Evolutionary conservation across 202 grass and related monocot genomes (phyloP).

Genomic region (Hordeum pubiflorum): DNA sequence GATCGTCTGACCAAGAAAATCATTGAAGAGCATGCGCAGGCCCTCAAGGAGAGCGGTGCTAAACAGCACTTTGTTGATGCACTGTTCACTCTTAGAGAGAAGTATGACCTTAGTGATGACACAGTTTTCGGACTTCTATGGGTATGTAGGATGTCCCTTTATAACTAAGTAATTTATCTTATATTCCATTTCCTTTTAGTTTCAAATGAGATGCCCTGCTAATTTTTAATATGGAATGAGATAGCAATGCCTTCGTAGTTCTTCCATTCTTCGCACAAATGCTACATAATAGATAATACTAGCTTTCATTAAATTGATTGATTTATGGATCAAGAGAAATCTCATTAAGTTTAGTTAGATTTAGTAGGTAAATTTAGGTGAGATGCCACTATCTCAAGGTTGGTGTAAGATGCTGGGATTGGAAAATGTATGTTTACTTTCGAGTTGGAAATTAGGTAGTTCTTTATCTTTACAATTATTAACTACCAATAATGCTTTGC

Average conservation of each 20-base stretch:
- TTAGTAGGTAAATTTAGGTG: constrained; percentile 22
- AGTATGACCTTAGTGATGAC: constrained; percentile 91
- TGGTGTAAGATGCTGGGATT: constrained; percentile 30
- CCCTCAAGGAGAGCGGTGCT: constrained; percentile 64
- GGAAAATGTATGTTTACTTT: constrained; percentile 35
- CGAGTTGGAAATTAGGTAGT: constrained; percentile 9
- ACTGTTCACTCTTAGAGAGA: constrained; percentile 67
- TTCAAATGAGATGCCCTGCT: background rate
- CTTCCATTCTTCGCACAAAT: constrained; percentile 7
- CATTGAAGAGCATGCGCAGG: constrained; percentile 80
- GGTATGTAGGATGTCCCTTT: constrained; percentile 40
- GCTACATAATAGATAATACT: no score
- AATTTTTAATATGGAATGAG: background rate
- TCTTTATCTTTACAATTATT: constrained; percentile 15
- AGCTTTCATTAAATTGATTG: background rate
- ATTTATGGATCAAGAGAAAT: background rate
- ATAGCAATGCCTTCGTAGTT: background rate
- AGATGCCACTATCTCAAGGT: constrained; percentile 37
- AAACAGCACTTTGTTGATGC: constrained; percentile 98
- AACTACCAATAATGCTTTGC: constrained; percentile 11
- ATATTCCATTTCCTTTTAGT: background rate
- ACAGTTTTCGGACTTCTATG: constrained; percentile 94
- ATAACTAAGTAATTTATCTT: background rate
- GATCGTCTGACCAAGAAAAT: constrained; percentile 79
- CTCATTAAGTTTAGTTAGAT: constrained; percentile 8